phyloP scores from a whole-genome alignment of 768 basidiomycete genomes.

The Rickenella mellea region DNA sequence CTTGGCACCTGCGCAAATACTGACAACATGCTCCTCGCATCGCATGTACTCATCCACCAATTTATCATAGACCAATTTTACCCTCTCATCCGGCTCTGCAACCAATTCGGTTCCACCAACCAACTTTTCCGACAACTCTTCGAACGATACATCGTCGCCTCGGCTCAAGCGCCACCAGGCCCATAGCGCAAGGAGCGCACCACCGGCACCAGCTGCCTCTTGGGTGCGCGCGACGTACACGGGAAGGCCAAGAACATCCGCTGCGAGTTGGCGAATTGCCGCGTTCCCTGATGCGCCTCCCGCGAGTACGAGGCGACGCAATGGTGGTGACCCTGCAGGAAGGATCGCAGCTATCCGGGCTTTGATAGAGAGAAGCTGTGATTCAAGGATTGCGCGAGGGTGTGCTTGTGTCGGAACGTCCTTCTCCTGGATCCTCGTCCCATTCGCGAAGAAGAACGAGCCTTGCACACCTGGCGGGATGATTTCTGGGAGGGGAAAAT shows the following conservation, averaged over 20 bases:
- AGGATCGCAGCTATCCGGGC: constrained; percentile 63
- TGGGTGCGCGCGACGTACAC: constrained; percentile 60
- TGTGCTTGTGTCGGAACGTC: constrained; percentile 37
- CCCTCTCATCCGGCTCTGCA: constrained; percentile 40
- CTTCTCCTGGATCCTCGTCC: constrained; percentile 16
- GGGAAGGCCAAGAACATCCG: constrained; percentile 71
- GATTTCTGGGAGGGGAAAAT: constrained; percentile 81
- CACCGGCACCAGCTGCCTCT: constrained; percentile 66
- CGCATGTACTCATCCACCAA: constrained; percentile 42
- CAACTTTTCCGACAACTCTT: constrained; percentile 43
- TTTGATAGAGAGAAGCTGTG: constrained; percentile 75
- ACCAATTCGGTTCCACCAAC: constrained; percentile 47
- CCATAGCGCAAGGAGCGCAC: constrained; percentile 61
- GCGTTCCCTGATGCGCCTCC: constrained; percentile 73
- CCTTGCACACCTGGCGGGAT: constrained; percentile 73
- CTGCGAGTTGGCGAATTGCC: constrained; percentile 63
- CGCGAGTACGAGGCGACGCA: constrained; percentile 64
- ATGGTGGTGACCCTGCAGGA: constrained; percentile 39
- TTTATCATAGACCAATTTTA: constrained; percentile 39
- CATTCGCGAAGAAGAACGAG: constrained; percentile 49
- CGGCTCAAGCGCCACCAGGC: constrained; percentile 53
- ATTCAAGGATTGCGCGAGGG: constrained; percentile 73
- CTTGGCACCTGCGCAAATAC: constrained; percentile 11
- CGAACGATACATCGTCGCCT: constrained; percentile 40
- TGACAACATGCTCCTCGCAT: constrained; percentile 46